Base-by-base conservation (phyloP, 768 basidiomycete species). In the Boletus rex-veris region DNA sequence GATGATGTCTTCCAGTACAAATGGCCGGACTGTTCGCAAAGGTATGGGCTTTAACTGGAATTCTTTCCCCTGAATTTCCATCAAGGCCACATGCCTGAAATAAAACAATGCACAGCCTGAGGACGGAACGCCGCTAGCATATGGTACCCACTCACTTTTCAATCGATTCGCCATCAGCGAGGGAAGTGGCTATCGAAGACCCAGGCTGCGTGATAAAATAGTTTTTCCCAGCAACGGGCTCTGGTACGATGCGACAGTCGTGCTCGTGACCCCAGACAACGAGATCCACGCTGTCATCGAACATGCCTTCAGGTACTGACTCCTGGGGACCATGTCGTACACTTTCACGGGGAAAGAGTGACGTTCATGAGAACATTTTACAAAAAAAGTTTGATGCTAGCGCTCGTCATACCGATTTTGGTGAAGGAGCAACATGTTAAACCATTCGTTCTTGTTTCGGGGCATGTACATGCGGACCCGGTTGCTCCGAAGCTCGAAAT, bases 231-330 rank as follows among this genome's bases (percentile, higher is more conserved):
- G 92, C 86, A 8, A 99, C 96, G 6, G 84, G 80, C 64, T 97
- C 92, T 1, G 97, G 96, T 3, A 84, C 76, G 50, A 96, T 90
- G 30, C 95, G 83, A 64, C 96, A 98, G 70, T 98, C 97, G 66
- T 99, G 97, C 70, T 99, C 97, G 68, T 99, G 97, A 7, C 97
- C 97, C 97, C 97, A 99, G 3, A 99, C 78, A 7, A 99, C 91
- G 15, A 99, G 79, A 62, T 98, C 85, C 35, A 98, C 79, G 62
- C 85, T 88, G 65, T 99, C 92, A 65, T 98, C 96, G 61, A 99
- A 99, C 84, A 98, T 89, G 55, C 90, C 89, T 64, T 98, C 97
- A 8, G 96, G 94, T 1, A 98, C 95, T 12, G 81, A 92, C 60
- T 93, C 90, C 67, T 98, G 92, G 16, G 93, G 92, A 2, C 92